A percentile compares a stretch with the other conserved stretches of the same genome.
Evolutionary conservation across 371 early-diverging fungal species (phyloP).

Genomic region (Amoeboaphelidium occidentale): DNA sequence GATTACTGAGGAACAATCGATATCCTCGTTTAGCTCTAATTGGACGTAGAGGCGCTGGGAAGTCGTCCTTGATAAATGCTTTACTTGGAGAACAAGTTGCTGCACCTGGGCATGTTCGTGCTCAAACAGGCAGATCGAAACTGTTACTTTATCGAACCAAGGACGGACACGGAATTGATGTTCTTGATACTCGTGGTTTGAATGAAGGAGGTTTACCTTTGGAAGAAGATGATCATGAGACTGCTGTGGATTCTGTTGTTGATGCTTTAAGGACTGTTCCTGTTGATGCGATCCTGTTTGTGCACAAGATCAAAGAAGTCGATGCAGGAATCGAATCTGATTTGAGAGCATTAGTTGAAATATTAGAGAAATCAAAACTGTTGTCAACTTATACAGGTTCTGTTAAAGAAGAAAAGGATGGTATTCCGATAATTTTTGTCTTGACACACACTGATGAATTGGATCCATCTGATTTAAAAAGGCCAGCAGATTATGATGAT

Average conservation of each 20-base stretch:
- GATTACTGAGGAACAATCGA: background rate
- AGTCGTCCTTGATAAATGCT: background rate
- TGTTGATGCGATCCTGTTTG: background rate
- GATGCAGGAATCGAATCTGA: background rate
- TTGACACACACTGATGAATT: background rate
- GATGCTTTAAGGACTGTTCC: background rate
- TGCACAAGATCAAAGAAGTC: background rate
- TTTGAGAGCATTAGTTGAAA: background rate
- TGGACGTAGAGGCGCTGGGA: background rate
- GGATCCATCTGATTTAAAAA: background rate
- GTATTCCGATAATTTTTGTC: background rate
- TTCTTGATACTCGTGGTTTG: background rate
- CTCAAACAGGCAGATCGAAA: background rate
- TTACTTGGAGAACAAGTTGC: background rate
- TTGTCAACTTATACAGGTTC: no score
- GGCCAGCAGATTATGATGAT: background rate
- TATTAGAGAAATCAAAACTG: background rate
- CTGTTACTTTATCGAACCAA: background rate
- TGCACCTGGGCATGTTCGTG: background rate
- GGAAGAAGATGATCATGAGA: background rate
- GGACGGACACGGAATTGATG: background rate
- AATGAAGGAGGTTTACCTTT: background rate
- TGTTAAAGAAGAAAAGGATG: no score
- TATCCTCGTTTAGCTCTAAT: background rate
- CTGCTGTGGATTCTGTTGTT: background rate